Conservation (phyloP, 2,329 filamentous ascomycete genomes). For the Cladosporium sp. region DNA sequence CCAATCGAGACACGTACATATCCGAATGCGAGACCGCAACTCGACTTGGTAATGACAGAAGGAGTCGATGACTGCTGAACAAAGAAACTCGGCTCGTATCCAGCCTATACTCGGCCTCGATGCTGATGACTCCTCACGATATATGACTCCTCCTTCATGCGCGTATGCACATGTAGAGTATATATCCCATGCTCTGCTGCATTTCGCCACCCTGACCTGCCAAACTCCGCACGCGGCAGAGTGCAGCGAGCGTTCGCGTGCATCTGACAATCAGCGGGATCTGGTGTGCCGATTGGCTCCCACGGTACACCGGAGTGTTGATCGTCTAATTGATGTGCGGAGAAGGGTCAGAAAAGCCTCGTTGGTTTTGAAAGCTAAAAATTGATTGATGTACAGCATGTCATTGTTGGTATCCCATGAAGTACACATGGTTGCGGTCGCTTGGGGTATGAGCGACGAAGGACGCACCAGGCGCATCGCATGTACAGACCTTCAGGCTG, state of each 20-base stretch:
- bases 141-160: background rate
- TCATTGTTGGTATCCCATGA: background rate
- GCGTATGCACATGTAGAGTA: conserved; percentile 1
- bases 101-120: background rate
- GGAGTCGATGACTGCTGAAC: background rate
- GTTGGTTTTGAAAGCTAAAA: background rate
- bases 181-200: background rate
- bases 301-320: background rate
- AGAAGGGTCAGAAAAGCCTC: conserved; percentile 1
- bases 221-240: conserved; percentile 2
- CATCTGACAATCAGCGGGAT: conserved; percentile 7
- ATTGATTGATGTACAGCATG: background rate
- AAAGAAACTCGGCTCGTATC: background rate
- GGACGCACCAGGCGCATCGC: background rate
- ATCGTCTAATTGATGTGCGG: conserved; percentile 1
- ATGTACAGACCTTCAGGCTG: background rate
- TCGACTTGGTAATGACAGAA: background rate
- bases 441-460: background rate
- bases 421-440: background rate
- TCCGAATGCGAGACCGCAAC: background rate
- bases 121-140: background rate
- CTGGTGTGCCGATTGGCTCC: conserved; percentile 4
- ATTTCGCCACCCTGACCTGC: conserved; percentile 7
- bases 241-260: conserved; percentile 9
- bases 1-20: background rate